Evolutionary conservation across 2,329 filamentous ascomycete species (phyloP), one percentile per base, ranked within the genome.

Genomic region (Alternaria arbusti): DNA sequence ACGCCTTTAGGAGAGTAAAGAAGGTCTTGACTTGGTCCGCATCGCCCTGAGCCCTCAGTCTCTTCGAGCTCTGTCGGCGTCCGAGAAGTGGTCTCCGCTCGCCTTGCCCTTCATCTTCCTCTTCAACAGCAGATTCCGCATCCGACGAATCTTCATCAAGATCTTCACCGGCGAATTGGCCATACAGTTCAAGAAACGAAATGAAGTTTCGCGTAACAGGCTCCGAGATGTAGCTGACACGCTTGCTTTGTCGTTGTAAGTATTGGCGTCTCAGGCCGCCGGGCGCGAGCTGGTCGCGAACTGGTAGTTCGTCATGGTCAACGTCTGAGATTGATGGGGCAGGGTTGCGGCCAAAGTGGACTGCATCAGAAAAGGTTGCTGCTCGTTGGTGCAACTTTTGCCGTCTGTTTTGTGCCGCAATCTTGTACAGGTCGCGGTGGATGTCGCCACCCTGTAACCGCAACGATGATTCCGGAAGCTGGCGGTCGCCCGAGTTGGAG

Each of bases 1-100:
- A 94, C 1, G 91, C 91, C 78, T 94, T 94, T 55, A 94, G 82
- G 10, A 93, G 83, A 0, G 91, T 94, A 77, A 93, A 93, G 79
- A 94, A 94, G 0, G 91, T 90, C 81, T 92, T 91, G 43, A 86
- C 80, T n/a, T 87, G 90, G 56, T 86, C 86, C 2, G 91, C 90
- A 71, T 91, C 89, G 20, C 89, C 90, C 36, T 86, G 82, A 20
- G 72, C 61, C 64, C 78, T 82, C 22, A 85, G 80, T 64, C 77
- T 79, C 64, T 70, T 77, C 2, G 87, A 84, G 69, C 83, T 87
- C 73, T 82, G 86, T 13, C 86, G 83, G 28, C 85, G 83, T 6
- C 82, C 82, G n/a, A 91, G 82, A 15, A 93, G 82, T 3, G 91
- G 89, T 43, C 88, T 83, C 30, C 81, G 83, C 77, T 92, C 90